Percentiles rank a stretch among this genome's conserved stretches.
Conservation (phyloP, 108 stramenopile genomes). For the Skeletonema costatum region DNA sequence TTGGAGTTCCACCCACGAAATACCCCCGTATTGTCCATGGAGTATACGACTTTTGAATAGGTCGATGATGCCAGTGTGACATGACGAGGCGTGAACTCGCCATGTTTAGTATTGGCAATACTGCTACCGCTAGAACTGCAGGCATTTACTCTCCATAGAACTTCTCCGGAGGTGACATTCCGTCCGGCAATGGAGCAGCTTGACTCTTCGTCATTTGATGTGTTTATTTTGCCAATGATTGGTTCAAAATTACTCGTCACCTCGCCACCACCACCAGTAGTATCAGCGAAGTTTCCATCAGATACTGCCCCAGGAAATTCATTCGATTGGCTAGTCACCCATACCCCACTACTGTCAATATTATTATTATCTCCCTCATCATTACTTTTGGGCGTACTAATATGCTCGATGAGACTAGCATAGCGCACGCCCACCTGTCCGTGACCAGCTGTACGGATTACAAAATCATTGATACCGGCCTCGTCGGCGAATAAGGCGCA, state of each 20-base stretch:
- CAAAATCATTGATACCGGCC: conserved; percentile 75
- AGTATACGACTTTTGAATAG: conserved; percentile 24
- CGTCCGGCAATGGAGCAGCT: conserved; percentile 63
- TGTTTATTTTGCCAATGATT: conserved; percentile 4
- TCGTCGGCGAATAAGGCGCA: conserved; percentile 62
- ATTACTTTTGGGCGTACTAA: background rate
- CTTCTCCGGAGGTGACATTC: conserved; percentile 38
- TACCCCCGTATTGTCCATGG: conserved; percentile 53
- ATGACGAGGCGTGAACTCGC: conserved; percentile 20
- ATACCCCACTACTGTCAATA: background rate
- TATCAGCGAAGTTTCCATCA: background rate
- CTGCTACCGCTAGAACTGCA: conserved; percentile 37
- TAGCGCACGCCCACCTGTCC: conserved; percentile 40
- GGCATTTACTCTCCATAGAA: conserved; percentile 75
- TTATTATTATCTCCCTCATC: background rate
- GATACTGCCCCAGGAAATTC: conserved; percentile 15
- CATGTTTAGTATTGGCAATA: background rate
- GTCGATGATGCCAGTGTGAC: conserved; percentile 20
- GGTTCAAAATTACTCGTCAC: background rate
- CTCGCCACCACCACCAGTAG: background rate
- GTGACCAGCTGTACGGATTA: conserved; percentile 79
- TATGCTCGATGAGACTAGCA: conserved; percentile 8
- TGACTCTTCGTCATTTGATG: background rate
- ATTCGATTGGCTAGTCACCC: conserved; percentile 36
- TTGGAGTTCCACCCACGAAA: conserved; percentile 55